These are phyloP conservation scores for Spizellomyces punctatus DNA, from an alignment of 192 early-diverging fungal species.

Conservation along the genomic window DNA sequence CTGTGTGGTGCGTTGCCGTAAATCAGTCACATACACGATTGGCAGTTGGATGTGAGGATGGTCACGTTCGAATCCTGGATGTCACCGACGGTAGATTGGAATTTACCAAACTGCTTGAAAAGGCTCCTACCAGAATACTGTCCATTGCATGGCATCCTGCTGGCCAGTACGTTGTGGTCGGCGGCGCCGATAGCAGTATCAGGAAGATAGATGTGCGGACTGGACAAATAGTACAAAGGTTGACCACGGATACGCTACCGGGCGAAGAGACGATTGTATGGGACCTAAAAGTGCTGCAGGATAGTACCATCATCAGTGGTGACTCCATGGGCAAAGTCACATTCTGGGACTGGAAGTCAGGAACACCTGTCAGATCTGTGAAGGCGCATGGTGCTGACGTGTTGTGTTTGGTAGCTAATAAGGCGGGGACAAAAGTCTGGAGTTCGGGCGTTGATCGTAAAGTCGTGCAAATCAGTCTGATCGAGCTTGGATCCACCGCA, in stretches of 20 bases:
- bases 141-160: conserved; percentile 83
- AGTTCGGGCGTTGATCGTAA: conserved; percentile 91
- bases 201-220: conserved; percentile 46
- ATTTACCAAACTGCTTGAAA: conserved; percentile 71
- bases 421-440: conserved; percentile 72
- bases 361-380: conserved; percentile 70
- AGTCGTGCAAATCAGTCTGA: conserved; percentile 67
- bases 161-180: conserved; percentile 66
- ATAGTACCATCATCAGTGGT: conserved; percentile 82
- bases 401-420: conserved; percentile 73
- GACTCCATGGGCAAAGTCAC: conserved; percentile 89
- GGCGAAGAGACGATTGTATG: conserved; percentile 88
- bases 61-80: conserved; percentile 83
- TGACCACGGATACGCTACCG: conserved; percentile 75
- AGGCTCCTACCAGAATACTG: conserved; percentile 70
- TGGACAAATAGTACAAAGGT: conserved; percentile 53
- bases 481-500: conserved; percentile 31
- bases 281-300: conserved; percentile 67
- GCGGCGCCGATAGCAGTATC: conserved; percentile 81
- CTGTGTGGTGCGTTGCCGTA: conserved; percentile 90
- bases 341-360: conserved; percentile 80
- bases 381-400: conserved; percentile 85
- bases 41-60: conserved; percentile 94
- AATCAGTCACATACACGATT: conserved; percentile 64
- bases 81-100: conserved; percentile 68